Conservation (phyloP, 805 yeast genomes). For the Starmerella stigmatis region DNA sequence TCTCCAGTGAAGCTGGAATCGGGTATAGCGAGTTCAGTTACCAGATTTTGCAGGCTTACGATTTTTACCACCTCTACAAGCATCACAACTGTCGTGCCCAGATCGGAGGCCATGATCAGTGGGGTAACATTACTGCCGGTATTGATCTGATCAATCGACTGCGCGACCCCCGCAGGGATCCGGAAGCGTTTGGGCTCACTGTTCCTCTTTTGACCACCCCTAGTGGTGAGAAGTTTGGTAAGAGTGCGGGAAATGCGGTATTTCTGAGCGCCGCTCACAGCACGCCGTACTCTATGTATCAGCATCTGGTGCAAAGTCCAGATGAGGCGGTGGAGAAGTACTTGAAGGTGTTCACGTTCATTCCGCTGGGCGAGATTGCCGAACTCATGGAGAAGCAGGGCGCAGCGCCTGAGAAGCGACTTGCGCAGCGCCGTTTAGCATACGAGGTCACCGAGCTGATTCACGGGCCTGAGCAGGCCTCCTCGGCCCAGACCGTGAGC, state of each 20-base stretch:
- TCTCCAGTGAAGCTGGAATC: slow-evolving; percentile 59
- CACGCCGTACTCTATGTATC: slow-evolving; percentile 71
- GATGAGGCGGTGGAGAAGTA: slow-evolving; percentile 53
- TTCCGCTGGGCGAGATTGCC: slow-evolving; percentile 54
- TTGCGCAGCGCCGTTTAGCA: slow-evolving; percentile 72
- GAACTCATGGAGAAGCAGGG: slow-evolving; percentile 44
- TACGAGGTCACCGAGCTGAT: slow-evolving; percentile 75
- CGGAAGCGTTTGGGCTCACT: slow-evolving; percentile 59
- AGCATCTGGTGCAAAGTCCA: slow-evolving; percentile 66
- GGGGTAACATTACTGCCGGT: slow-evolving; percentile 97
- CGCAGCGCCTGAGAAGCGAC: slow-evolving; percentile 48
- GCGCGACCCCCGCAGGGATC: slow-evolving; percentile 19
- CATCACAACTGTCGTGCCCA: slow-evolving; percentile 55
- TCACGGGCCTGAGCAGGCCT: slow-evolving; percentile 72
- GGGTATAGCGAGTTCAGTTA: slow-evolving; percentile 93
- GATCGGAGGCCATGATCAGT: slow-evolving; percentile 93
- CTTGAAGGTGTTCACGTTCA: slow-evolving; percentile 65
- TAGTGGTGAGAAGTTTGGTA: slow-evolving; percentile 88
- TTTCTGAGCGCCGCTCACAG: slow-evolving; percentile 71
- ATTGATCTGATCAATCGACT: slow-evolving; percentile 70
- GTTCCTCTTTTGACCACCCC: slow-evolving; percentile 84
- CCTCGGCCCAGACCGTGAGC: slow-evolving; percentile 55
- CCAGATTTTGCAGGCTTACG: slow-evolving; percentile 87
- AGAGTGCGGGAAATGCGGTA: slow-evolving; percentile 93
- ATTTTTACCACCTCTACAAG: slow-evolving; percentile 70